Base-by-base conservation (phyloP, 306 rosid species). In the Dalbergia cultrata region DNA sequence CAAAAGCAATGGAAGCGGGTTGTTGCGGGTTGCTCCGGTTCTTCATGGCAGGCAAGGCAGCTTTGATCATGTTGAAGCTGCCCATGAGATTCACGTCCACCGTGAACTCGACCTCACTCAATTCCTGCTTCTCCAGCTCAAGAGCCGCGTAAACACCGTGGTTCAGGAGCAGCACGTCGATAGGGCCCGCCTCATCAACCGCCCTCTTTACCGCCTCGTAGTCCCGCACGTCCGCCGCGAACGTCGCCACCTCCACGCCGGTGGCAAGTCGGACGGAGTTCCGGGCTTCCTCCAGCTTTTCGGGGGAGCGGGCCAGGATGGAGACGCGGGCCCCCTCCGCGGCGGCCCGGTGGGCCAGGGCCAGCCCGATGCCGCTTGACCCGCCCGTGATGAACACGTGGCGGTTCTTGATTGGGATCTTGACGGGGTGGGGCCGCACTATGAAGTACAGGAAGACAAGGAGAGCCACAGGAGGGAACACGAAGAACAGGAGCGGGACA, bases 311-410 rank as follows among this genome's bases (percentile, higher is more conserved):
- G 0, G 97, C 92, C 11, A 95, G 89, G 84, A 93, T 91, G 53
- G 97, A 93, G 78, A 95, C 97, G 5, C 90, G 88, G 10, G 97
- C 97, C 6, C 97, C 99, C 75, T 90, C 95, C 5, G 82, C 26
- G 0, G 97, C 95, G 14, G 99, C 99, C 13, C 67, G 94, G 80
- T 85, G 95, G 4, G 99, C 97, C 44, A 95, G 86, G 39, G 97
- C 97, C 3, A 95, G 95, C 0, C 99, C 99, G 76, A 95, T 95
- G 53, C 99, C 99, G 64, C 97, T 95, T 7, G 99, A 93, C 75
- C 97, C 98, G 0, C 99, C 95, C 7, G 99, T 93, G 85, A 95
- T 91, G 90, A 95, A 95, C 9, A 95, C 95, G 59, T 95, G 99
- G 56, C 98, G 97, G 69, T 90, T 91, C 77, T 88, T 89, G 80